These are phyloP conservation scores for Deinandra increscens DNA, from an alignment of 129 eudicot species.

Conservation along the genomic window DNA sequence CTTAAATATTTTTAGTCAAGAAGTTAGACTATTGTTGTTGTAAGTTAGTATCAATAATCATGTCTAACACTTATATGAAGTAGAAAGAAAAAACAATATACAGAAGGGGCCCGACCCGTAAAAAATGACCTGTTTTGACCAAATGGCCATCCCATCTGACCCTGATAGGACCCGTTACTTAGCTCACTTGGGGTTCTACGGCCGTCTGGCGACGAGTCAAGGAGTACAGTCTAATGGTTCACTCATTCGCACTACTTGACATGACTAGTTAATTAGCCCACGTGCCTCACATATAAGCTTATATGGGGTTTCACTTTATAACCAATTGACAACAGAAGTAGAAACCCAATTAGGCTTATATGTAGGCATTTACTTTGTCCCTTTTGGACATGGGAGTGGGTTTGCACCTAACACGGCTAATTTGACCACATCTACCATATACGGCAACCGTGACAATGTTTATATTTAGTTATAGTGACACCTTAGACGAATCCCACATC, in stretches of 20 bases:
- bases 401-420: not conserved
- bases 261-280: too few species aligned
- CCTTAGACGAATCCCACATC: too few species aligned
- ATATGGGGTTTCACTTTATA: not conserved
- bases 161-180: not conserved
- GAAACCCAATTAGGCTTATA: not conserved
- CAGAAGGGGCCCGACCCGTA: not conserved
- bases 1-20: not conserved
- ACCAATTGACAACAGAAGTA: too few species aligned
- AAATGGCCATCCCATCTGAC: not conserved
- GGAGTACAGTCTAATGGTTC: too few species aligned
- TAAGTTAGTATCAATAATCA: conserved; percentile 1
- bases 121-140: not conserved
- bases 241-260: too few species aligned
- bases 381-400: not conserved
- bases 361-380: not conserved
- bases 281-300: not conserved
- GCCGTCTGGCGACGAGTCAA: too few species aligned
- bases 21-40: not conserved
- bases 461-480: not conserved
- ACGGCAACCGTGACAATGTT: not conserved
- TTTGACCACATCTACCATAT: not conserved
- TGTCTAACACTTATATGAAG: not conserved
- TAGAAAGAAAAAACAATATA: not conserved
- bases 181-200: too few species aligned